Evolutionary conservation across 106 monocot genomes (phyloP).

Genomic region (Allium fistulosum): DNA sequence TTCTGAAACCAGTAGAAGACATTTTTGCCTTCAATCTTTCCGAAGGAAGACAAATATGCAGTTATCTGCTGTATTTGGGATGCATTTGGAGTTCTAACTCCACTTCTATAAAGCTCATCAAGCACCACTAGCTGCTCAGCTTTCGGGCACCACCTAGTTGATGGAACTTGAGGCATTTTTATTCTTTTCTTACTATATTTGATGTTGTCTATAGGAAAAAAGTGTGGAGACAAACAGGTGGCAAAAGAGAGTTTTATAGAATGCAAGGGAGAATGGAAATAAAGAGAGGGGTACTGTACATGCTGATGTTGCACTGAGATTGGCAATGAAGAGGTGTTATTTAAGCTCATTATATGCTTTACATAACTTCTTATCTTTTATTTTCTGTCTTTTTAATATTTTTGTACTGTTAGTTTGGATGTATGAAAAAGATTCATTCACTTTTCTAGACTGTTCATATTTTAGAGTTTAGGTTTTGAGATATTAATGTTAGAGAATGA

Average conservation of each 20-base stretch:
- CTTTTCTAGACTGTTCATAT: too few species aligned
- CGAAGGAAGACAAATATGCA: slow-evolving; percentile 50
- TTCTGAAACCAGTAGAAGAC: slow-evolving; percentile 95
- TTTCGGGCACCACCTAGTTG: slow-evolving; percentile 70
- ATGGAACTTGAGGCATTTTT: slow-evolving; percentile 47
- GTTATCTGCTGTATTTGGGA: slow-evolving; percentile 76
- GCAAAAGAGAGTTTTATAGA: background rate
- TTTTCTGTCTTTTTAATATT: background rate
- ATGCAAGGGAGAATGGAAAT: slow-evolving; percentile 3
- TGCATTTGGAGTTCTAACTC: slow-evolving; percentile 65
- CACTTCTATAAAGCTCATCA: slow-evolving; percentile 71
- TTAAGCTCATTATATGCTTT: background rate
- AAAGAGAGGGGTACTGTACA: background rate
- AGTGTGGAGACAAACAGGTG: background rate
- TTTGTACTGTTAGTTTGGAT: background rate
- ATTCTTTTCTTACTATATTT: background rate
- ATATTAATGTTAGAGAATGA: too few species aligned
- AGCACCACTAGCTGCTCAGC: slow-evolving; percentile 77
- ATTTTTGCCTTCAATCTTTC: slow-evolving; percentile 78
- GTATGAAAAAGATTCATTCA: too few species aligned
- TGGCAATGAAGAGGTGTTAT: background rate
- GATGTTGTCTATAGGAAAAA: background rate
- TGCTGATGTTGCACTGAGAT: slow-evolving; percentile 6
- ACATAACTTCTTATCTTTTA: background rate
- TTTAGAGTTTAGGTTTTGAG: too few species aligned